Evolutionary conservation across 352 stramenopile species (phyloP), one percentile per base, ranked within the genome.

Genomic region (Thraustotheca clavata): DNA sequence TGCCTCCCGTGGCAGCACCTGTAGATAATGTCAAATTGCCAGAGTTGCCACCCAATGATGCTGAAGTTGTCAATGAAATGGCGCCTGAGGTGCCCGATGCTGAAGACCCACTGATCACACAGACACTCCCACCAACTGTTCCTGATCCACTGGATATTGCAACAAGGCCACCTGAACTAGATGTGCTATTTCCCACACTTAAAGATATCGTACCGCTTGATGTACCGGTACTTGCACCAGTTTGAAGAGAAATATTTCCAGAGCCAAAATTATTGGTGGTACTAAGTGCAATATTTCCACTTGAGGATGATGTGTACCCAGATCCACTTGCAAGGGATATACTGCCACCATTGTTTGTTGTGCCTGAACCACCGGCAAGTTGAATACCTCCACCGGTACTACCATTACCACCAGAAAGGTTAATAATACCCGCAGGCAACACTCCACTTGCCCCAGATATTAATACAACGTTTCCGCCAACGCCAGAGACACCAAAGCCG

Each of bases 81-180:
- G 86, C 89, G 3, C 82, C 84, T 60, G 67, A 88, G 43, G 73
- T 81, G 59, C 54, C 54, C 20, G 4, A 38, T 12, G 54, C 36
- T 18, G 61, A 73, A 35, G 59, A 79, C 70, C 92, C 94, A 33
- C 87, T 90, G 34, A 69, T 68, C n/a, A 96, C 24, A 26, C 57
- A 71, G 43, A 97, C 74, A 54, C 79, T 76, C 34, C 88, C 50
- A 49, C 50, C 50, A 61, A 61, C 14, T n/a, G 50, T 61, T n/a
- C 50, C 50, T 16, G 50, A 20, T 8, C 50, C 50, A 24, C 50
- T 38, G 50, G 27, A 12, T 8, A 61, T 0, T 6, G 32, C 31
- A 22, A 49, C 12, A 11, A 11, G 26, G 12, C 50, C 50, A 54
- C 22, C 20, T 12, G 16, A 5, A 54, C 75, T 52, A 52, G 72